Evolutionary conservation across 2,329 filamentous ascomycete species (phyloP).

Genomic region (Colletotrichum spaethianum): DNA sequence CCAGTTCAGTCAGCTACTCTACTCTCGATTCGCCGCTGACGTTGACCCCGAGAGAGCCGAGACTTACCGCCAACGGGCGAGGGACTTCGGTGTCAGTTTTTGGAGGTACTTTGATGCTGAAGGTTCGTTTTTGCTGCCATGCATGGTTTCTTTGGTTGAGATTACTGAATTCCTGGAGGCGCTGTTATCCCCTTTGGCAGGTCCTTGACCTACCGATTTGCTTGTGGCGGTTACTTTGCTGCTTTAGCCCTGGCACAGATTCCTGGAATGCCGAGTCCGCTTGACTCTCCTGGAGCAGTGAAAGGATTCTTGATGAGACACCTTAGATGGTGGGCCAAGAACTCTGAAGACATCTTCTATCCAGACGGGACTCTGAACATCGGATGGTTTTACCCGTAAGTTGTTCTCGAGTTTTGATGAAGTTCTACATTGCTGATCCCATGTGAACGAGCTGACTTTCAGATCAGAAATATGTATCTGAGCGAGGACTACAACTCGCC

Average conservation of each 20-base stretch:
- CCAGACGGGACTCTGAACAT: constrained; percentile 65
- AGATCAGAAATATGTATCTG: constrained; percentile 64
- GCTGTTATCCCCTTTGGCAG: constrained; percentile 67
- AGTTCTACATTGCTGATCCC: background rate
- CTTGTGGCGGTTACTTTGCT: constrained; percentile 64
- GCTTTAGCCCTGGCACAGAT: constrained; percentile 60
- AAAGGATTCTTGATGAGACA: constrained; percentile 66
- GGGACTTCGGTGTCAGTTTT: constrained; percentile 56
- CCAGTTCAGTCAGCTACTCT: constrained; percentile 65
- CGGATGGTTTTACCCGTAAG: constrained; percentile 53
- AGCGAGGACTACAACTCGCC: constrained; percentile 71
- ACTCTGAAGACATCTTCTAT: constrained; percentile 61
- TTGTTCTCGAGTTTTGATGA: background rate
- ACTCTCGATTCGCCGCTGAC: constrained; percentile 58
- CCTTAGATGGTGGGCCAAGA: constrained; percentile 63
- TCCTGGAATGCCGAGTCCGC: constrained; percentile 51
- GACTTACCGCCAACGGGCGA: constrained; percentile 55
- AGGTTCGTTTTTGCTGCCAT: constrained; percentile 48
- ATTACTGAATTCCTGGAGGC: constrained; percentile 50
- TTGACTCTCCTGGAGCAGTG: constrained; percentile 55
- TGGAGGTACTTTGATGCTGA: constrained; percentile 64
- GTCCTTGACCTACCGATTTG: constrained; percentile 66
- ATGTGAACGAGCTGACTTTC: background rate
- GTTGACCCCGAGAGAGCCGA: constrained; percentile 56
- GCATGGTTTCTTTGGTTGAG: background rate